Evolutionary conservation across 2,329 filamentous ascomycete species (phyloP), one percentile per base, ranked within the genome.

Genomic region (Exophiala spinifera): DNA sequence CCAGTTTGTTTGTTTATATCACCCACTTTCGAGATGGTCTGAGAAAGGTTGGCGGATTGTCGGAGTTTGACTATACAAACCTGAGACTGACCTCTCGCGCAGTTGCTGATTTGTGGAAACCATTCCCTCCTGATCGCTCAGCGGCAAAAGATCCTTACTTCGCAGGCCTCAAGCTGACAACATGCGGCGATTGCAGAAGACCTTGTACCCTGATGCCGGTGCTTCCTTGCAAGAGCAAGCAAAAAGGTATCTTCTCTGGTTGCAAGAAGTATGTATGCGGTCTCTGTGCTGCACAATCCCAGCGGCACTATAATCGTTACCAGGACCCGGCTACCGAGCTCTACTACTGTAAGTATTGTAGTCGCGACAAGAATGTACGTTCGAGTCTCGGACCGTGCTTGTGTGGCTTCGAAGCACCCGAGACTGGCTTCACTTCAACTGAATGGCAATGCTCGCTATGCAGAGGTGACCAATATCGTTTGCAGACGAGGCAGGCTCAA

Each of bases 381-480:
- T 10, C n/a, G 19, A 20, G 15, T 37, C 8, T 46, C 15, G 23
- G 17, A n/a, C 19, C 25, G 28, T 46, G 52, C 36, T 13, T 34
- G 15, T 58, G 56, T 37, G 19, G 23, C 28, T 39, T 47, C 14
- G 21, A 4, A 14, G 3, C 21, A 5, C 23, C 23, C 4, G 15
- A 33, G 13, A 36, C 46, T 28, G 45, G 49, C 25, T 11, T 33
- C 23, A 36, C 42, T 15, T 44, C 37, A 19, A 20, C 48, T 14
- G 47, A 55, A 14, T 57, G 55, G 55, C 55, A 51, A 39, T 57
- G 55, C 44, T 23, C 19, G 15, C 6, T 8, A 3, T 57, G 55
- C 34, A 43, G 51, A 20, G 10, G 17, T 17, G n/a, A 4, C 13
- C 33, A 31, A 13, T 23, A 19, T 6, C 25, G 34, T 13, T 21